A percentile compares a stretch with the other conserved stretches of the same genome.
Evolutionary conservation across 805 yeast genomes (phyloP).

Genomic region (Candida taoyuanica): DNA sequence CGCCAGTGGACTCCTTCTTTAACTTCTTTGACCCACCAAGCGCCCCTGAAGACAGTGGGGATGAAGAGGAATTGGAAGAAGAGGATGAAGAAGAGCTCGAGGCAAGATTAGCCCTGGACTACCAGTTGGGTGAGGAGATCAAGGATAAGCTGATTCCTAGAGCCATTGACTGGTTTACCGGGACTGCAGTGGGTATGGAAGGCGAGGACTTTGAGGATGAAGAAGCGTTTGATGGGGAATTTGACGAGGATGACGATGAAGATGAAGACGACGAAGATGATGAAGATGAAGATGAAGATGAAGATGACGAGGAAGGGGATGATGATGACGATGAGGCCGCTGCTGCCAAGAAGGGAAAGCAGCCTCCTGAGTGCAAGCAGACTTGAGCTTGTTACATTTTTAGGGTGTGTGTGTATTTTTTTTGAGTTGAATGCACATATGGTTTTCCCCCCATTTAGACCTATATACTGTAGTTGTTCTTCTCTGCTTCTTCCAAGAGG

Average conservation of each 20-base stretch:
- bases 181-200: slow-evolving; percentile 82
- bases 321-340: slow-evolving; percentile 15
- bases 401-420: not conserved
- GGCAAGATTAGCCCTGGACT: slow-evolving; percentile 82
- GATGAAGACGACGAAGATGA: slow-evolving; percentile 38
- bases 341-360: slow-evolving; percentile 34
- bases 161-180: slow-evolving; percentile 98
- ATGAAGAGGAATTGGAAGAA: slow-evolving; percentile 50
- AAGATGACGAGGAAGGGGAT: slow-evolving; percentile 31
- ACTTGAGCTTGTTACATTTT: slow-evolving; percentile 4
- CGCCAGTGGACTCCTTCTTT: slow-evolving; percentile 94
- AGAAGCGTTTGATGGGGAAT: slow-evolving; percentile 47
- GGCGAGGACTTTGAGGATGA: slow-evolving; percentile 68
- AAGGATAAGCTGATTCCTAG: slow-evolving; percentile 95
- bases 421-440: too few relatives aligned
- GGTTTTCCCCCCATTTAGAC: too few relatives aligned
- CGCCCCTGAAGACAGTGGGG: slow-evolving; percentile 53
- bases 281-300: slow-evolving; percentile 33
- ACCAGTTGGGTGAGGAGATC: slow-evolving; percentile 92
- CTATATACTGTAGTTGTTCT: slow-evolving; percentile 6
- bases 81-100: slow-evolving; percentile 73
- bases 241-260: slow-evolving; percentile 33
- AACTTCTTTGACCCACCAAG: slow-evolving; percentile 92
- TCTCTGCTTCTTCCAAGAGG: slow-evolving; percentile 8
- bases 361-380: slow-evolving; percentile 77